Conservation (phyloP, 176 grass and related monocot species). For the Paspalum vaginatum region DNA sequence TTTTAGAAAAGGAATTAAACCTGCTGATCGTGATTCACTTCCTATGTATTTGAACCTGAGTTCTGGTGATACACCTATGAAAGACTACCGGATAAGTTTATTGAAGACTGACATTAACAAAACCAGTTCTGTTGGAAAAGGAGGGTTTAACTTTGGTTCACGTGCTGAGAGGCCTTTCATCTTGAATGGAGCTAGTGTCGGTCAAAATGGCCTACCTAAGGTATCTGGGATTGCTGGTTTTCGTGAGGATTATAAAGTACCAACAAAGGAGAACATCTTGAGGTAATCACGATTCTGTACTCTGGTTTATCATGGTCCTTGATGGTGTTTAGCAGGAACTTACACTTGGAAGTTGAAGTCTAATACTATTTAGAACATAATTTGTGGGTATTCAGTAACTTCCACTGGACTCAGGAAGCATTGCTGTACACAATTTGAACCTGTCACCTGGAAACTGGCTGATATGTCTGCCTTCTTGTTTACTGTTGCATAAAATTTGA, state of each 20-base stretch:
- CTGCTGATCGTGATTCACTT: slow-evolving; percentile 40
- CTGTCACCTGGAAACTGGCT: background rate
- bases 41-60: slow-evolving; percentile 48
- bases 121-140: slow-evolving; percentile 45
- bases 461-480: background rate
- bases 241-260: slow-evolving; percentile 28
- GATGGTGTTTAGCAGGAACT: background rate
- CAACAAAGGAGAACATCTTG: slow-evolving; percentile 38
- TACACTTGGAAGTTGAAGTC: slow-evolving; percentile 2
- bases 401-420: background rate
- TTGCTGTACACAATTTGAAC: slow-evolving; percentile 19
- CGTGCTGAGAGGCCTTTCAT: slow-evolving; percentile 47
- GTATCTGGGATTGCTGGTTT: slow-evolving; percentile 31
- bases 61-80: slow-evolving; percentile 52
- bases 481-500: background rate
- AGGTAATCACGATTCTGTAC: slow-evolving; percentile 42
- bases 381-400: slow-evolving; percentile 6
- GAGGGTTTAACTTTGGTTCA: slow-evolving; percentile 49
- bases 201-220: slow-evolving; percentile 45
- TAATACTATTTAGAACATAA: slow-evolving; percentile 15
- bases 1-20: slow-evolving; percentile 46
- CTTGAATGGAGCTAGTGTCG: slow-evolving; percentile 35
- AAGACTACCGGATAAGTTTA: slow-evolving; percentile 39
- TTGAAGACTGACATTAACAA: slow-evolving; percentile 44
- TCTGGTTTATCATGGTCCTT: slow-evolving; percentile 11